Base-by-base conservation (phyloP, 2,329 filamentous ascomycete species). In the Coniochaeta prunicola region DNA sequence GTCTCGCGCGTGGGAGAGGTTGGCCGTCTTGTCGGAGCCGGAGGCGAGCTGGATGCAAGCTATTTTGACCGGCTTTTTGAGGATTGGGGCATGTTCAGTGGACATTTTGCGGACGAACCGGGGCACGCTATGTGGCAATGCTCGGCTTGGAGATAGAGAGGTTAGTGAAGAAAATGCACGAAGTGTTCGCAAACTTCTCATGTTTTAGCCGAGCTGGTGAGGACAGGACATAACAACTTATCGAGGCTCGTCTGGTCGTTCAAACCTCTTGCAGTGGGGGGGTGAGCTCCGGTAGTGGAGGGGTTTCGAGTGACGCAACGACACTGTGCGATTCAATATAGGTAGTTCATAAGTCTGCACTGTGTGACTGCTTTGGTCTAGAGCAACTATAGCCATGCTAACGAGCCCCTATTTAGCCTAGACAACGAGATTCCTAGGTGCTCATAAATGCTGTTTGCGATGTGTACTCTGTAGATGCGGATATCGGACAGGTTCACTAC, bases 21-120 rank as follows among this genome's bases (percentile, higher is more conserved):
- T 99, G 64, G 82, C 82, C 12, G 86, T 71, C 78, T 99, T 99
- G 78, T 96, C 91, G 64, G 88, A 76, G 62, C 90, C 89, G 62
- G 88, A 87, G 59, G 90, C 87, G 34, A 96, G 83, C 75, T 96
- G 92, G 63, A 96, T 80, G 66, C 92, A 83, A 34, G 90, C 89
- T 53, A 96, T 80, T 76, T 90, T 92, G 68, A 96, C 78, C 40
- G 88, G 86, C 72, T 89, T 82, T 74, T 88, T 88, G 61, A 96
- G 83, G 56, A 92, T 65, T 61, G 57, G 65, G 54, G 69, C 63
- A n/a, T 55, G 53, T 55, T 33, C 30, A 55, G 69, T 60, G 26
- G 67, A 63, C 68, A 70, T 71, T 36, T 66, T 73, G 70, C 71
- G 74, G 56, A 68, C 38, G 56, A 59, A 57, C 56, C 61, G 42